Evolutionary conservation across 148 eudicot species (phyloP), one percentile per base, ranked within the genome.

Genomic region (Vaccinium darrowii): DNA sequence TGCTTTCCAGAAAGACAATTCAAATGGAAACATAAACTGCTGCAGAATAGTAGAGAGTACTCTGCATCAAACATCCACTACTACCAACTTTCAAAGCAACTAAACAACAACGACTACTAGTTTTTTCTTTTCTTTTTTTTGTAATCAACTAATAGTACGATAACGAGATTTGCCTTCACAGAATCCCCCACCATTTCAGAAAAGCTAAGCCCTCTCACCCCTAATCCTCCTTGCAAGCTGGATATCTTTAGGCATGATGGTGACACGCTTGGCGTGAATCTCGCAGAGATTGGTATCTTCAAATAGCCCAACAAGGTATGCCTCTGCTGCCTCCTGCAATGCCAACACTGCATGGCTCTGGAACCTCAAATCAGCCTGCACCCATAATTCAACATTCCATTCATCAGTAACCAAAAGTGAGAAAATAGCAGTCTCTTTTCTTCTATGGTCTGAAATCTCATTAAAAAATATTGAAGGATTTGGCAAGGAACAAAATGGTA

Each of bases 301-400:
- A 65, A 81, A 81, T 21, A 81, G 30, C 56, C 83, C 83, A 47
- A 81, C 83, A 81, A 63, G 75, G 75, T 81, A 81, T 13, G 83
- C 83, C 54, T 81, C 83, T 8, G 83, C 74, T 81, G 83, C 83
- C 83, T 81, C 74, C 74, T 81, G 83, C 58, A 81, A 65, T 47
- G 83, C 83, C 57, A 81, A 65, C n/a, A 81, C 83, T 43, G 76
- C 84, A 82, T 82, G 84, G 47, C 84, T 82, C 62, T 82, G 76
- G 60, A 82, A 82, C 75, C 84, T 49, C 47, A 82, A 47, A 7
- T 82, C 77, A 67, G 60, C 21, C 84, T 82, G 62, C 77, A 69
- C 51, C 49, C 84, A 82, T n/a, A 69, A 60, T n/a, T 21, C n/a
- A 63, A 63, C 27, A 80, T 57, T 80, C 4, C 18, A 43, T 43